phyloP scores from a whole-genome alignment of 805 yeast species.

The Saturnispora gosingensis region DNA sequence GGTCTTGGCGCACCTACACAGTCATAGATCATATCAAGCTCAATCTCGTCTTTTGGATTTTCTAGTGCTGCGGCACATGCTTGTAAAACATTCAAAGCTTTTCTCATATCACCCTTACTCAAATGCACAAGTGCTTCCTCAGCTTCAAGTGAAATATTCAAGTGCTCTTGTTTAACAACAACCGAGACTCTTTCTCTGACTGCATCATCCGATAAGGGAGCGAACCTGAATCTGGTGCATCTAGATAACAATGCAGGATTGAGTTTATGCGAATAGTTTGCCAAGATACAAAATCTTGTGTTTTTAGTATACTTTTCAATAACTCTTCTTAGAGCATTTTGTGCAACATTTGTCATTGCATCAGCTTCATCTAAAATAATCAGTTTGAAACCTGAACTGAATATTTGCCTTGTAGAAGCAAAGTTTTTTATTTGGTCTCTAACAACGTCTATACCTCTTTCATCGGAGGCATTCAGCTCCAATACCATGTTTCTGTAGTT shows the following conservation, averaged over 20 bases:
- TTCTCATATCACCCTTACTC: constrained; percentile 94
- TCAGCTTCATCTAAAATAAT: constrained; percentile 95
- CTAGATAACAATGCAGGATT: constrained; percentile 92
- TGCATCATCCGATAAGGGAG: constrained; percentile 65
- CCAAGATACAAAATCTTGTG: constrained; percentile 91
- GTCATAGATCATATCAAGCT: constrained; percentile 73
- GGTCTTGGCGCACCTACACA: constrained; percentile 97
- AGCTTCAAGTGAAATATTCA: constrained; percentile 53
- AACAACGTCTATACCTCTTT: constrained; percentile 97
- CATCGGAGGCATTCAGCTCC: constrained; percentile 94
- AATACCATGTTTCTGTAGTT: constrained; percentile 81
- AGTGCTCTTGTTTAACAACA: constrained; percentile 61
- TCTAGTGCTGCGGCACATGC: constrained; percentile 80
- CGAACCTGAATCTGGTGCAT: constrained; percentile 90
- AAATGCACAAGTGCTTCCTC: constrained; percentile 55
- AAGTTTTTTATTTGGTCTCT: constrained; percentile 94
- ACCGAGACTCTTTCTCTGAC: constrained; percentile 56
- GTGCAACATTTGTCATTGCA: constrained; percentile 85
- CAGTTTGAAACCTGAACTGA: constrained; percentile 74
- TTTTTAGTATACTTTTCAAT: constrained; percentile 91
- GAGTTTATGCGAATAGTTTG: constrained; percentile 90
- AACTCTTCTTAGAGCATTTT: constrained; percentile 70
- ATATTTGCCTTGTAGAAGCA: constrained; percentile 93
- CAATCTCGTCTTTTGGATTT: constrained; percentile 40
- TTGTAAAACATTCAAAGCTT: constrained; percentile 86